These are phyloP conservation scores for Brasenia schreberi DNA, from an alignment of 164 flowering plant species.

Conservation along the genomic window DNA sequence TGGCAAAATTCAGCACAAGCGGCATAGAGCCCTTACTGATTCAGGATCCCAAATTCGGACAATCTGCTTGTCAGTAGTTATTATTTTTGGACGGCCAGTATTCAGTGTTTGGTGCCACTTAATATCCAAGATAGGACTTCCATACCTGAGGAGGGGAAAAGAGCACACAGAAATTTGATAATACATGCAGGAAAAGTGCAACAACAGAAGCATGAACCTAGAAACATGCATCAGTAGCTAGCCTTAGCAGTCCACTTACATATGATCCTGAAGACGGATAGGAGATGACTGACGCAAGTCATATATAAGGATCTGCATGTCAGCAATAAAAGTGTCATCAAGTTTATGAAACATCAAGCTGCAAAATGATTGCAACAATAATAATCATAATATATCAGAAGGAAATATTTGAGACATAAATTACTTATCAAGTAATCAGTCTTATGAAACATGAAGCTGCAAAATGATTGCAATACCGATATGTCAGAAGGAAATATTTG, in stretches of 20 bases:
- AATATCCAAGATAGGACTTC: constrained; percentile 70
- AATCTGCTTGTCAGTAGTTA: constrained; percentile 66
- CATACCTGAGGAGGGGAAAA: constrained; percentile 44
- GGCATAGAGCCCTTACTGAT: constrained; percentile 31
- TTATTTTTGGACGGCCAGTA: constrained; percentile 49
- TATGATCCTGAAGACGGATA: constrained; percentile 68
- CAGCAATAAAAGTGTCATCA: background rate
- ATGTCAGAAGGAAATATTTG: too few relatives aligned
- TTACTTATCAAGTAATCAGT: too few relatives aligned
- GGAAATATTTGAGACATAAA: too few relatives aligned
- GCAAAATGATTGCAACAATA: too few relatives aligned
- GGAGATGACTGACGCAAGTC: constrained; percentile 92
- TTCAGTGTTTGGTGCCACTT: constrained; percentile 90
- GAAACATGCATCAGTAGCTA: background rate
- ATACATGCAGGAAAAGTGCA: background rate
- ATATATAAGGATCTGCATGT: constrained; percentile 73
- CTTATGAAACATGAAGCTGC: too few relatives aligned
- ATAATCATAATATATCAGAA: too few relatives aligned
- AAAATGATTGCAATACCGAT: too few relatives aligned
- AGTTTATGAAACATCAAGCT: background rate
- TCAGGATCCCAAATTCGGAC: constrained; percentile 96
- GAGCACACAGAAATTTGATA: background rate
- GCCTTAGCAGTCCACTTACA: constrained; percentile 32
- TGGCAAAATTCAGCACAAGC: background rate
- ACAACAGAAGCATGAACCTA: background rate